Percentiles rank a stretch among this genome's conserved stretches.
Conservation (phyloP, 805 yeast species). For the Ascoidea rubescens region DNA sequence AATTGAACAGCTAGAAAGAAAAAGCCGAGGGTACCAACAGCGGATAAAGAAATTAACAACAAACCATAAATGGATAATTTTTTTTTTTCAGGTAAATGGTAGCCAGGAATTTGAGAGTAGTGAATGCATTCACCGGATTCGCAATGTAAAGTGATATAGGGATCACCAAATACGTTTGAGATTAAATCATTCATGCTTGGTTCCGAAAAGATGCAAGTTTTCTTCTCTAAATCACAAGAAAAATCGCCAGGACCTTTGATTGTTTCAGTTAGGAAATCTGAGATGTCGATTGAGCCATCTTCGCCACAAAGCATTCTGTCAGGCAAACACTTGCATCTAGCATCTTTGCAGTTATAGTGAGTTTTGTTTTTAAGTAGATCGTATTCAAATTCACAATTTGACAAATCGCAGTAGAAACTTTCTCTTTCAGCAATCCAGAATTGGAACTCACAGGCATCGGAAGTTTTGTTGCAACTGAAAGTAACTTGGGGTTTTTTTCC, state of each 20-base stretch:
- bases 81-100: constrained; percentile 42
- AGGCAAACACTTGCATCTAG: constrained; percentile 82
- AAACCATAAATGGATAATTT: constrained; percentile 31
- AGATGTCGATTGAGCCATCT: constrained; percentile 84
- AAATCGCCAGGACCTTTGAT: constrained; percentile 91
- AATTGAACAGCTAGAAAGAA: constrained; percentile 30
- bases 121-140: constrained; percentile 86
- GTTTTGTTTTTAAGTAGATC: constrained; percentile 53
- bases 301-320: constrained; percentile 91
- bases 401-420: constrained; percentile 79
- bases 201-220: constrained; percentile 70
- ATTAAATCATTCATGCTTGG: constrained; percentile 94
- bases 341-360: constrained; percentile 62
- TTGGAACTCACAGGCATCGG: constrained; percentile 69
- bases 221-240: constrained; percentile 51
- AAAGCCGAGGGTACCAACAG: constrained; percentile 21
- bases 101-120: constrained; percentile 87
- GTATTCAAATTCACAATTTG: constrained; percentile 55
- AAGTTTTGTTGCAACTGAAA: constrained; percentile 66
- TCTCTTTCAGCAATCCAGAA: constrained; percentile 91
- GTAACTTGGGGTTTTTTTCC: constrained; percentile 88
- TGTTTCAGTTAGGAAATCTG: constrained; percentile 82
- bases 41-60: constrained; percentile 28
- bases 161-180: constrained; percentile 88
- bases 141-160: constrained; percentile 70